phyloP scores from a whole-genome alignment of 2,329 filamentous ascomycete species.

The Pseudogymnoascus sp. region DNA sequence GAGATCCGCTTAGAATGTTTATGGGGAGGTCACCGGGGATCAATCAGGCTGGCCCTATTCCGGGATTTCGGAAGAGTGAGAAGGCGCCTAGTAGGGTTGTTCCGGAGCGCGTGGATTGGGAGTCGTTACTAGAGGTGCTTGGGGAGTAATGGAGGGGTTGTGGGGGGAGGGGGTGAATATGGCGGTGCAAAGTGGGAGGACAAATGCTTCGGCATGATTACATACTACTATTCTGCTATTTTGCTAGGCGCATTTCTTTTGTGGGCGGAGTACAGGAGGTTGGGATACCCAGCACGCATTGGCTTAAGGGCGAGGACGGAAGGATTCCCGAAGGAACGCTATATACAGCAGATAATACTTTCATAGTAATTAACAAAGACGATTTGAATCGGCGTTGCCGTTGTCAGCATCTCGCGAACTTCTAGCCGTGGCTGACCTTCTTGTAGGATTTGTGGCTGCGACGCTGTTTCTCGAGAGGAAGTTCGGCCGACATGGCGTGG shows the following conservation, averaged over 20 bases:
- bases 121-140: conserved; percentile 25
- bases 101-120: conserved; percentile 23
- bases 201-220: neutral
- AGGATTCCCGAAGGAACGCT: neutral
- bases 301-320: neutral
- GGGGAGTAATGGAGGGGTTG: conserved; percentile 12
- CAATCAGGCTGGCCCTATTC: conserved; percentile 68
- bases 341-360: conserved; percentile 5
- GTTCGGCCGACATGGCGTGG: conserved; percentile 1
- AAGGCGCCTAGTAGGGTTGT: conserved; percentile 24
- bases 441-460: neutral
- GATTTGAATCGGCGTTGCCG: conserved; percentile 1
- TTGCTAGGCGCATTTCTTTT: neutral
- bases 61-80: conserved; percentile 53
- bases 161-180: neutral
- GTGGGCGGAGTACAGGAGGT: neutral
- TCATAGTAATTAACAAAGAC: neutral
- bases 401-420: neutral
- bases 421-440: neutral
- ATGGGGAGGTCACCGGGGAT: conserved; percentile 57
- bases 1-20: conserved; percentile 29
- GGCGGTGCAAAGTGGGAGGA: neutral
- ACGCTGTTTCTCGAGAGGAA: neutral
- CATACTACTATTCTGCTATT: neutral
- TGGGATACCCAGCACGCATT: conserved; percentile 4